phyloP scores from a whole-genome alignment of 78 protist genomes.

The Parvularia atlantis region DNA sequence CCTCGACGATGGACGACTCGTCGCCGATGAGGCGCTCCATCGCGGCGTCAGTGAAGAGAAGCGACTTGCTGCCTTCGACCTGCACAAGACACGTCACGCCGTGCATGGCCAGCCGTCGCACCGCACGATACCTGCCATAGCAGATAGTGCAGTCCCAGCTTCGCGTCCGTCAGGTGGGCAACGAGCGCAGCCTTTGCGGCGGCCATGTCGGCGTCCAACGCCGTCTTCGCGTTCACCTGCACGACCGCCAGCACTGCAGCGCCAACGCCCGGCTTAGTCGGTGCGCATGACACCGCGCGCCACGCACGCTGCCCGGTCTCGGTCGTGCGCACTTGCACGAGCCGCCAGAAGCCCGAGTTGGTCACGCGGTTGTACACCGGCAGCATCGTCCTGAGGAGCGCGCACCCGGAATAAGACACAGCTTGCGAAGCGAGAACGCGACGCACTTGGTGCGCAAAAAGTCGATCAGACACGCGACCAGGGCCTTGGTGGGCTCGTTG shows the following conservation, averaged over 20 bases:
- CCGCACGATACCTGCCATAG: not conserved
- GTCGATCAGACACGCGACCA: no score
- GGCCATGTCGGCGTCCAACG: not conserved
- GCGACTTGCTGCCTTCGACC: not conserved
- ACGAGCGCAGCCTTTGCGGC: no score
- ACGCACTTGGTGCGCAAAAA: no score
- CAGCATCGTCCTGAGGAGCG: not conserved
- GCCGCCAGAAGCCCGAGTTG: not conserved
- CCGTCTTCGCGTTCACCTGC: slow-evolving; percentile 15
- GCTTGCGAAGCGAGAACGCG: not conserved
- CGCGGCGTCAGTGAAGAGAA: slow-evolving; percentile 17
- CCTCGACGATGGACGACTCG: slow-evolving; percentile 21
- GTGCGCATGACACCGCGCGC: no score
- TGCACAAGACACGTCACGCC: slow-evolving; percentile 6
- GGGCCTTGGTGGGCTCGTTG: no score
- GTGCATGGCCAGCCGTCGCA: slow-evolving; percentile 4
- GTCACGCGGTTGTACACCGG: not conserved
- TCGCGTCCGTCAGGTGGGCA: not conserved
- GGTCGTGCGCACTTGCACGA: not conserved
- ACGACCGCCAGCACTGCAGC: slow-evolving; percentile 26
- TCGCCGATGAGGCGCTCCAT: slow-evolving; percentile 28
- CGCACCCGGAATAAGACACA: not conserved
- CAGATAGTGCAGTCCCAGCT: not conserved
- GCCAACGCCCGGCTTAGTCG: not conserved
- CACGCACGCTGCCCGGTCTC: not conserved